Evolutionary conservation across 2,329 filamentous ascomycete species (phyloP).

Genomic region (Clarireedia monteithiana): DNA sequence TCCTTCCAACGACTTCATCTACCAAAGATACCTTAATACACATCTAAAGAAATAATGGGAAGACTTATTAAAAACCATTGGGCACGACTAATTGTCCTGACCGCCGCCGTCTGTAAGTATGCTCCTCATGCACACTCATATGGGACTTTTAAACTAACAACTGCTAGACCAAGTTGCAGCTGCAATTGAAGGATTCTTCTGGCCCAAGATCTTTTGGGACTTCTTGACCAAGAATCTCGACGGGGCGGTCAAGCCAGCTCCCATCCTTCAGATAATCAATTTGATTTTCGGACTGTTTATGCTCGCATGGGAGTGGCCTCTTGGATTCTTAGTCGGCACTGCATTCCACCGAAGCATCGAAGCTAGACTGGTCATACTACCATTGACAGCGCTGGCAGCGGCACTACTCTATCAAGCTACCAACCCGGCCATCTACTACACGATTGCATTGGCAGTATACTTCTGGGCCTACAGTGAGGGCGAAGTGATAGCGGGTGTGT

Average conservation of each 20-base stretch:
- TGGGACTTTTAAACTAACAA: slow-evolving; percentile 7
- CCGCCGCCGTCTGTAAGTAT: slow-evolving; percentile 54
- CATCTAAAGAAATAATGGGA: slow-evolving; percentile 55
- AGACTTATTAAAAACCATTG: slow-evolving; percentile 99
- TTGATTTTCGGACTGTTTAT: slow-evolving; percentile 71
- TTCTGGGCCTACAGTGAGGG: slow-evolving; percentile 98
- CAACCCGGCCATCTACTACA: slow-evolving; percentile 85
- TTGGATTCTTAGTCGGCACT: slow-evolving; percentile 68
- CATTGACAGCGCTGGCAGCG: slow-evolving; percentile 66
- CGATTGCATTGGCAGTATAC: slow-evolving; percentile 78
- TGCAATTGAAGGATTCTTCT: slow-evolving; percentile 84
- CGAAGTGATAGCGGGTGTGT: slow-evolving; percentile 55
- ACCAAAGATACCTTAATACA: slow-evolving; percentile 39
- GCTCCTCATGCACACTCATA: not conserved
- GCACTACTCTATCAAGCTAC: slow-evolving; percentile 85
- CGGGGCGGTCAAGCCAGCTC: slow-evolving; percentile 76
- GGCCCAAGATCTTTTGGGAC: slow-evolving; percentile 99
- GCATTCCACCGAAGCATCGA: slow-evolving; percentile 81
- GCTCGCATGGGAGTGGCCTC: slow-evolving; percentile 85
- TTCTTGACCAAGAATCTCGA: slow-evolving; percentile 89
- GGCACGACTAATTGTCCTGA: slow-evolving; percentile 88
- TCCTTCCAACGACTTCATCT: slow-evolving; percentile 18
- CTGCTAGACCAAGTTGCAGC: slow-evolving; percentile 76
- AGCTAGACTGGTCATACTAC: slow-evolving; percentile 73
- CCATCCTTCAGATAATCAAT: slow-evolving; percentile 84